Evolutionary conservation across 208 protist species (phyloP).

Genomic region (Crithidia acanthocephali): DNA sequence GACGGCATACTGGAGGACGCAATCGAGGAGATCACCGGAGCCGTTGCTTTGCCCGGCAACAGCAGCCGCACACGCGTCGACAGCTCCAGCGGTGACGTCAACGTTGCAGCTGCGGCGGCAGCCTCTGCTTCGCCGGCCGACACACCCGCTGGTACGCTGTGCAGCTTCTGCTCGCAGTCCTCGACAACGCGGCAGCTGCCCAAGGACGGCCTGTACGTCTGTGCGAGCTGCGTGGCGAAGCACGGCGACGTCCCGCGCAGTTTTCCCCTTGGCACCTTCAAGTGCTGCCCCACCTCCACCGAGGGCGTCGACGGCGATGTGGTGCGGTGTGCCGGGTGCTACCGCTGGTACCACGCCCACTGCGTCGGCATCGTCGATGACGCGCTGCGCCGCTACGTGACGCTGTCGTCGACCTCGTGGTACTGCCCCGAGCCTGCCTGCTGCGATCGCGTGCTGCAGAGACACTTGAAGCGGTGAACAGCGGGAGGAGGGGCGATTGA

Average conservation of each 20-base stretch:
- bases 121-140: slow-evolving; percentile 7
- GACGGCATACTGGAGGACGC: slow-evolving; percentile 61
- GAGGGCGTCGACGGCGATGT: slow-evolving; percentile 70
- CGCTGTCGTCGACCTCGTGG: slow-evolving; percentile 83
- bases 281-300: slow-evolving; percentile 81
- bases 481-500: neutral
- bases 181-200: slow-evolving; percentile 50
- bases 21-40: slow-evolving; percentile 48
- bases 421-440: slow-evolving; percentile 83
- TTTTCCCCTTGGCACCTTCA: slow-evolving; percentile 79
- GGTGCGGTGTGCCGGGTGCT: slow-evolving; percentile 68
- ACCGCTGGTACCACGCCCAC: slow-evolving; percentile 75
- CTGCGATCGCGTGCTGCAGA: slow-evolving; percentile 51
- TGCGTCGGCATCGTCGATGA: slow-evolving; percentile 69
- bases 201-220: slow-evolving; percentile 70
- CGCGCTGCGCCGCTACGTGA: slow-evolving; percentile 61
- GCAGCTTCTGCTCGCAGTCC: slow-evolving; percentile 48
- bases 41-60: neutral
- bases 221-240: slow-evolving; percentile 44
- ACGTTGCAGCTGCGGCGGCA: neutral
- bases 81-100: neutral
- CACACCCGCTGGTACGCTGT: slow-evolving; percentile 27
- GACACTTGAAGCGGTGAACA: slow-evolving; percentile 39
- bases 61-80: neutral
- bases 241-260: slow-evolving; percentile 25